Conservation (phyloP, 2,329 filamentous ascomycete species). For the Penicillium freii region DNA sequence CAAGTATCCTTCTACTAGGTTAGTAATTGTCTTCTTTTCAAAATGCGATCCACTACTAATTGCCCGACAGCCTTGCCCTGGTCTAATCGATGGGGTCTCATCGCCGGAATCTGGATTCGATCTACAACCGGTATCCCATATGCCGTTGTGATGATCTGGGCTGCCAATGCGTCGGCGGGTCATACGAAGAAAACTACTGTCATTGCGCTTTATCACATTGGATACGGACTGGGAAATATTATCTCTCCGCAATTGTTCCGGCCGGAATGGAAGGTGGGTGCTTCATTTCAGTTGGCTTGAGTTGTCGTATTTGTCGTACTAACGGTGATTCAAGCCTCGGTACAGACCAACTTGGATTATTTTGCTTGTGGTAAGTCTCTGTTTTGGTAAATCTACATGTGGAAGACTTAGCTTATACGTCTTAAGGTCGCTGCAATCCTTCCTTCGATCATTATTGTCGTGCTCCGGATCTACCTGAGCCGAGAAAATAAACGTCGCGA, state of each 20-base stretch:
- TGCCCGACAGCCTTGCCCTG: constrained; percentile 30
- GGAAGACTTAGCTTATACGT: constrained; percentile 30
- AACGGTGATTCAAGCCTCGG: constrained; percentile 12
- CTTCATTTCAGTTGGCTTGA: background rate
- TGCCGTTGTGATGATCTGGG: constrained; percentile 43
- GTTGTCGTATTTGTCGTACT: background rate
- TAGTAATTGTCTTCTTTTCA: background rate
- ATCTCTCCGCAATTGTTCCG: constrained; percentile 46
- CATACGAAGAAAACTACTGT: constrained; percentile 47
- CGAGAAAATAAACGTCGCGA: constrained; percentile 44
- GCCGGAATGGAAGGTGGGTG: constrained; percentile 30
- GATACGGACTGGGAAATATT: constrained; percentile 45
- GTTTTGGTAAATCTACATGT: constrained; percentile 28
- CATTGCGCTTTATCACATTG: constrained; percentile 29
- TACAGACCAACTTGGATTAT: constrained; percentile 27
- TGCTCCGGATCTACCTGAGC: constrained; percentile 42
- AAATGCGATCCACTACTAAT: background rate
- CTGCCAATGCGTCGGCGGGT: constrained; percentile 39
- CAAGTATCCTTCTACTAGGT: constrained; percentile 37
- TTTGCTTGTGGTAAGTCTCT: constrained; percentile 26
- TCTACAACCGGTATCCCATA: constrained; percentile 40
- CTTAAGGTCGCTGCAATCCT: constrained; percentile 40
- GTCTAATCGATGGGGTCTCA: constrained; percentile 40
- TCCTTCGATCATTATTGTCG: constrained; percentile 42
- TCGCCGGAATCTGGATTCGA: constrained; percentile 40